Percentiles rank a stretch among this genome's conserved stretches.
Conservation (phyloP, 2,329 filamentous ascomycete genomes). For the Ophiocordyceps camponoti-rufipedis region DNA sequence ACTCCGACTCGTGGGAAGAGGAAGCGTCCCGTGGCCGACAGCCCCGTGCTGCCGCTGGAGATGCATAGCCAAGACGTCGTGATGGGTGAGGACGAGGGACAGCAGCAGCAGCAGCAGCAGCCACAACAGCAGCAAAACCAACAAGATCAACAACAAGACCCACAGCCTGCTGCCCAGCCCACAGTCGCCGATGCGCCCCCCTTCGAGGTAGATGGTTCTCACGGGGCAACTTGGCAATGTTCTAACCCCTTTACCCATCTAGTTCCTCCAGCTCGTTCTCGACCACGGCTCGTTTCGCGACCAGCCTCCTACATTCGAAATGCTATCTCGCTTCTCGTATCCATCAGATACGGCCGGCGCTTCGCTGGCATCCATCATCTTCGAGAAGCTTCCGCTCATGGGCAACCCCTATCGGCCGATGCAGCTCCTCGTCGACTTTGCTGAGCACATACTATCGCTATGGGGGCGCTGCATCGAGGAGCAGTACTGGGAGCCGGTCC, state of each 20-base stretch:
- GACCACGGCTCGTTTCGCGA: conserved; percentile 38
- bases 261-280: conserved; percentile 45
- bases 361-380: conserved; percentile 48
- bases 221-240: background rate
- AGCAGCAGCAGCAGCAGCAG: conserved; percentile 1
- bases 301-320: conserved; percentile 47
- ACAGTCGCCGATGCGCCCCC: conserved; percentile 11
- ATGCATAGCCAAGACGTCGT: conserved; percentile 24
- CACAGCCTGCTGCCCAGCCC: conserved; percentile 3
- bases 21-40: conserved; percentile 47
- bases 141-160: too few relatives aligned
- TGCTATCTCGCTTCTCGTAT: conserved; percentile 43
- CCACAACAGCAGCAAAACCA: background rate
- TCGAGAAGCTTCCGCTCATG: conserved; percentile 45
- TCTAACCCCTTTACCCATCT: background rate
- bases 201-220: conserved; percentile 22
- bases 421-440: conserved; percentile 45
- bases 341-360: conserved; percentile 38
- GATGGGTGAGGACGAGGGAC: conserved; percentile 13
- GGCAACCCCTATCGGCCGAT: conserved; percentile 28
- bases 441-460: conserved; percentile 41
- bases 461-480: conserved; percentile 54
- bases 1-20: conserved; percentile 53
- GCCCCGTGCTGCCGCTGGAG: conserved; percentile 45
- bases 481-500: conserved; percentile 42